phyloP scores from a whole-genome alignment of 2,329 filamentous ascomycete species.

The Penicillium brasilianum region DNA sequence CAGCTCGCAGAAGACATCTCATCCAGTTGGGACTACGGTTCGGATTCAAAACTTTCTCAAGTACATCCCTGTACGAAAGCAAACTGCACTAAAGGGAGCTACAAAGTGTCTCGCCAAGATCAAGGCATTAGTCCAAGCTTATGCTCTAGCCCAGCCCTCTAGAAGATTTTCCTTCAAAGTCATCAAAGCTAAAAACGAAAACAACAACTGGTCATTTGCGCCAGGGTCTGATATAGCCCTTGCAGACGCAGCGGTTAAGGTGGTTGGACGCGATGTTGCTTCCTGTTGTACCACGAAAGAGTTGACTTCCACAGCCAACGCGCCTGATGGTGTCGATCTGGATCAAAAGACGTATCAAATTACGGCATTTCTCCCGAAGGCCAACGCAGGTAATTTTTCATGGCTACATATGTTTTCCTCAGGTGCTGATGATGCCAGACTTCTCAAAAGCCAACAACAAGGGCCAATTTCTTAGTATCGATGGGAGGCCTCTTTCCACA shows the following conservation, averaged over 20 bases:
- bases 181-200: conserved; percentile 65
- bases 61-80: conserved; percentile 63
- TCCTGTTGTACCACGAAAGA: conserved; percentile 52
- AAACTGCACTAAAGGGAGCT: conserved; percentile 58
- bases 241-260: conserved; percentile 61
- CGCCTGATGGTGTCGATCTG: background rate
- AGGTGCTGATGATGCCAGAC: conserved; percentile 41
- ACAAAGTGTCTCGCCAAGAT: conserved; percentile 57
- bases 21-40: conserved; percentile 66
- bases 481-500: conserved; percentile 60
- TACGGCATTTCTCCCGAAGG: conserved; percentile 56
- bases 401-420: conserved; percentile 32
- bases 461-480: conserved; percentile 61
- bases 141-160: conserved; percentile 63
- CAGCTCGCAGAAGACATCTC: conserved; percentile 51
- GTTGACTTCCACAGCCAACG: conserved; percentile 35
- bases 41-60: conserved; percentile 62
- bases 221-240: conserved; percentile 55
- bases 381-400: conserved; percentile 31
- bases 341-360: conserved; percentile 46
- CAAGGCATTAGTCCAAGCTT: conserved; percentile 61
- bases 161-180: conserved; percentile 61
- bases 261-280: conserved; percentile 60
- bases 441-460: conserved; percentile 39
- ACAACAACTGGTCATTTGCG: conserved; percentile 65